Evolutionary conservation across 1,284 basidiomycete species (phyloP).

Genomic region (Leccinum pachyderme): DNA sequence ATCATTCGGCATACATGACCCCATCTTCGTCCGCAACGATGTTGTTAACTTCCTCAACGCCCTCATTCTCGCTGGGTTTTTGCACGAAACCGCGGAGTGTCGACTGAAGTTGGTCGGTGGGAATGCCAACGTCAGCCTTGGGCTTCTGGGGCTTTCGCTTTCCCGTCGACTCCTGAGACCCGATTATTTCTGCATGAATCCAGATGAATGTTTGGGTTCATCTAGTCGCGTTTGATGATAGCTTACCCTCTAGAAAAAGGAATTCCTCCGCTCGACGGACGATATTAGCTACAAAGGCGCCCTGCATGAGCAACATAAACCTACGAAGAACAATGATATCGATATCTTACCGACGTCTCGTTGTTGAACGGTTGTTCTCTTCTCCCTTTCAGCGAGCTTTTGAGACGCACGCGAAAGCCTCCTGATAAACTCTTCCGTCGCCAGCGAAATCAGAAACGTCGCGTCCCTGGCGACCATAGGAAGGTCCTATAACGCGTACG

Average conservation of each 20-base stretch:
- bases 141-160: slow-evolving; percentile 43
- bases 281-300: slow-evolving; percentile 47
- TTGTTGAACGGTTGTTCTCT: slow-evolving; percentile 63
- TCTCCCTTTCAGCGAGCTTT: slow-evolving; percentile 59
- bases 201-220: slow-evolving; percentile 3
- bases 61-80: slow-evolving; percentile 23
- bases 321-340: background rate
- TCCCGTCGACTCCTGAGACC: slow-evolving; percentile 43
- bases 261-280: slow-evolving; percentile 70
- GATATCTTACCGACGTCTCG: slow-evolving; percentile 61
- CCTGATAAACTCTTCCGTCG: slow-evolving; percentile 77
- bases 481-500: slow-evolving; percentile 52
- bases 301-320: background rate
- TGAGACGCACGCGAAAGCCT: slow-evolving; percentile 60
- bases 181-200: slow-evolving; percentile 49
- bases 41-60: slow-evolving; percentile 15
- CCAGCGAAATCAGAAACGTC: slow-evolving; percentile 67
- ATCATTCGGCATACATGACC: slow-evolving; percentile 30
- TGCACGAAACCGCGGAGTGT: slow-evolving; percentile 48
- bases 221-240: slow-evolving; percentile 39
- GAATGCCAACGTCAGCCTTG: slow-evolving; percentile 11
- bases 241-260: slow-evolving; percentile 61
- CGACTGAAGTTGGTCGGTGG: slow-evolving; percentile 24
- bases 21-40: slow-evolving; percentile 36
- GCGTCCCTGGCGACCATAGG: slow-evolving; percentile 72